These are phyloP conservation scores for Musa troglodytarum DNA, from an alignment of 176 grass and related monocot species.

Conservation along the genomic window DNA sequence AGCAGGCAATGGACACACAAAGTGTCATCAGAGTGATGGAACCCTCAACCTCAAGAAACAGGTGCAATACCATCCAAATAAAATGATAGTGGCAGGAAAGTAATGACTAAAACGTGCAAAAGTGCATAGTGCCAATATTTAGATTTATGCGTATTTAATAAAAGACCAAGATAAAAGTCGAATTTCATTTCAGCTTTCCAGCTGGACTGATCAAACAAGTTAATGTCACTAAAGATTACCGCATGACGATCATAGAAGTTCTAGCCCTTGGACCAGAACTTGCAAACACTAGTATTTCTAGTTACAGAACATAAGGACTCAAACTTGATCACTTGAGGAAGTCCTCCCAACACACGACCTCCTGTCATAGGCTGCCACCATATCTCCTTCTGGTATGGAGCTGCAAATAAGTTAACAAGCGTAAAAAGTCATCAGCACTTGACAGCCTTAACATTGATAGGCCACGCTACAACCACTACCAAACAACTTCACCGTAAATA, in stretches of 20 bases:
- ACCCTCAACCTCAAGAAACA: no score
- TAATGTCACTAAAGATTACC: background rate
- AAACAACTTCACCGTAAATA: background rate
- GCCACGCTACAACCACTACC: background rate
- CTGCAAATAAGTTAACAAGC: background rate
- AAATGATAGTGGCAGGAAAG: no score
- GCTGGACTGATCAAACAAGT: background rate
- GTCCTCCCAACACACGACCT: background rate
- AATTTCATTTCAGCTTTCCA: background rate
- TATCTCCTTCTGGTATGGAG: background rate
- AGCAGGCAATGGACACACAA: no score
- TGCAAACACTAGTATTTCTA: background rate
- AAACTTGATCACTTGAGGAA: background rate
- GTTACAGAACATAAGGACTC: background rate
- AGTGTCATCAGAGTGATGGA: no score
- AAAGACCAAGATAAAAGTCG: background rate
- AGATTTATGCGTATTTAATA: background rate
- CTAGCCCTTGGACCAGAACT: conserved; percentile 1
- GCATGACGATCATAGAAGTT: background rate
- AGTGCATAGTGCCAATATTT: background rate
- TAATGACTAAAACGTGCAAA: background rate
- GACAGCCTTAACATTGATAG: background rate
- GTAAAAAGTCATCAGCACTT: background rate
- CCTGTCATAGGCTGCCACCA: background rate
- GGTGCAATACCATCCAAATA: no score